phyloP scores from a whole-genome alignment of 2,329 filamentous ascomycete species.

The Myriosclerotinia duriaeana region DNA sequence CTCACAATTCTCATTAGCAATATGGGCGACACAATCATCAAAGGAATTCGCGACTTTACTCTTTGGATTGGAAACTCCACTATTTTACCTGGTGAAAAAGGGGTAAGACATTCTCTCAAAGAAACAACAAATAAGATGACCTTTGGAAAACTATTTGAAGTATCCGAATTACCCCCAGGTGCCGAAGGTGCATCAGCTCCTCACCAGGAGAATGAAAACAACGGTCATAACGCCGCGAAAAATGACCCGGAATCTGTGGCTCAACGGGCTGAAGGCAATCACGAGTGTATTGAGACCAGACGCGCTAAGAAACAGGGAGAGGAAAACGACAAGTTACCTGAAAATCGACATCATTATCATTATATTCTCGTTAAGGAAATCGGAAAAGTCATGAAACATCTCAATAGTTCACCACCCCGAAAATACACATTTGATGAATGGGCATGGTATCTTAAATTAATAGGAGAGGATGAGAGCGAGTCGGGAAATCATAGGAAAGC shows the following conservation, averaged over 20 bases:
- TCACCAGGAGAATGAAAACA: constrained; percentile 28
- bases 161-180: constrained; percentile 46
- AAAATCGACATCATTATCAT: constrained; percentile 48
- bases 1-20: constrained; percentile 85
- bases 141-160: constrained; percentile 47
- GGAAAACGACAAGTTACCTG: constrained; percentile 38
- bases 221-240: constrained; percentile 24
- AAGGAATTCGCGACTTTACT: constrained; percentile 55
- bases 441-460: constrained; percentile 78
- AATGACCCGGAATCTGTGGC: constrained; percentile 34
- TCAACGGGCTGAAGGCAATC: constrained; percentile 24
- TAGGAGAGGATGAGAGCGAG: constrained; percentile 63
- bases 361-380: constrained; percentile 73
- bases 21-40: constrained; percentile 80
- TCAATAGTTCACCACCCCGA: constrained; percentile 56
- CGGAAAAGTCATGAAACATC: constrained; percentile 61
- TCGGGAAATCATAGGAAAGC: constrained; percentile 51
- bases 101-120: constrained; percentile 49
- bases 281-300: constrained; percentile 25
- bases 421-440: constrained; percentile 81
- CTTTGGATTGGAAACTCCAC: constrained; percentile 58
- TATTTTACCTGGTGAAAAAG: constrained; percentile 58
- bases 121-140: constrained; percentile 47
- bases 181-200: constrained; percentile 43
- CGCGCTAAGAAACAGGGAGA: constrained; percentile 27